These are phyloP conservation scores for Yamadazyma dushanensis DNA, from an alignment of 1,139 yeast species.

Conservation along the genomic window DNA sequence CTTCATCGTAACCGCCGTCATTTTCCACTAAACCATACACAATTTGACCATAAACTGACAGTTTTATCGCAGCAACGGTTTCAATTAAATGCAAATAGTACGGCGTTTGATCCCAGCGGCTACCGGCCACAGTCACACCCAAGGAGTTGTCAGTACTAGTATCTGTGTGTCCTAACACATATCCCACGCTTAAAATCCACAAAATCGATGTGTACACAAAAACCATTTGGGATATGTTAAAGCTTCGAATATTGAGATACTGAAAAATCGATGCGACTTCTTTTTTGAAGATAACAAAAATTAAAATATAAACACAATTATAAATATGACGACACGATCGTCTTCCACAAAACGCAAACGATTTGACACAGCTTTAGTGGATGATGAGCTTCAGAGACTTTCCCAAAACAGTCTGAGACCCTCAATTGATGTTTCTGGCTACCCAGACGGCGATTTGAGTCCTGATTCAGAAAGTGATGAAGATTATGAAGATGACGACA, in stretches of 20 bases:
- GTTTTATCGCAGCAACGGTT: constrained; percentile 50
- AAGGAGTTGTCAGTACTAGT: background rate
- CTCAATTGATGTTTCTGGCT: background rate
- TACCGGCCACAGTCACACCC: background rate
- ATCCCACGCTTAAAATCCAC: too few relatives aligned
- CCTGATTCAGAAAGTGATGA: constrained; percentile 2
- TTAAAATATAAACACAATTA: too few relatives aligned
- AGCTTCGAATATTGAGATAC: too few relatives aligned
- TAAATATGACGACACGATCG: background rate
- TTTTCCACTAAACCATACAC: constrained; percentile 34
- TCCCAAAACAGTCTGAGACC: constrained; percentile 1
- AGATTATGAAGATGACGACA: constrained; percentile 6
- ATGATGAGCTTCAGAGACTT: constrained; percentile 2
- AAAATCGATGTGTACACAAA: too few relatives aligned
- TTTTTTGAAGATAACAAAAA: background rate
- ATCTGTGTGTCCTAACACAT: too few relatives aligned
- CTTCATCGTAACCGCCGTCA: constrained; percentile 28
- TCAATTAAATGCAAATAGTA: constrained; percentile 53
- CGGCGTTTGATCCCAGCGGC: constrained; percentile 8
- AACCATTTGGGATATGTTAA: too few relatives aligned
- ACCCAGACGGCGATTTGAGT: background rate
- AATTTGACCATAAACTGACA: constrained; percentile 48
- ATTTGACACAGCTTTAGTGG: background rate
- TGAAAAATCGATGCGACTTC: too few relatives aligned
- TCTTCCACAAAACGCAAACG: constrained; percentile 1